These are phyloP conservation scores for Polyporus arcularius DNA, from an alignment of 768 basidiomycete species.

Conservation along the genomic window DNA sequence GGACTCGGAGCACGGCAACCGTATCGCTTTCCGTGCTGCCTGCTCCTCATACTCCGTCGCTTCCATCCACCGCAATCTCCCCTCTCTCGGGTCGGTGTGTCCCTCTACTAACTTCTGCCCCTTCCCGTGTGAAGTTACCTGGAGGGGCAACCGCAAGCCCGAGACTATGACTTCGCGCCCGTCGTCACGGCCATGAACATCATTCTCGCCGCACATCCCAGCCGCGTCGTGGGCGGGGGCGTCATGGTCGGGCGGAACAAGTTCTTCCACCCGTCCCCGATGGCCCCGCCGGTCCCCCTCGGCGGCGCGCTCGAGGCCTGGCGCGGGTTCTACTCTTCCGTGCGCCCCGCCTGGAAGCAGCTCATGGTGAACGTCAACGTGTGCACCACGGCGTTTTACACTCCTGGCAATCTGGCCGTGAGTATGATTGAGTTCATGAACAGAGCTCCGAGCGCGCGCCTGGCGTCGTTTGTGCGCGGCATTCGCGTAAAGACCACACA, in stretches of 20 bases:
- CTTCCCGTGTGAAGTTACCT: constrained; percentile 39
- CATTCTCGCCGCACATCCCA: constrained; percentile 46
- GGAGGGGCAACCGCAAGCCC: constrained; percentile 42
- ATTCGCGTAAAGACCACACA: constrained; percentile 68
- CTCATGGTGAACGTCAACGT: constrained; percentile 57
- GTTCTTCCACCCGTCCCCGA: constrained; percentile 48
- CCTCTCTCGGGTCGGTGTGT: constrained; percentile 4
- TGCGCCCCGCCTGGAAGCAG: constrained; percentile 42
- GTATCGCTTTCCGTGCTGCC: constrained; percentile 9
- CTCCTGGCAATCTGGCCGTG: constrained; percentile 43
- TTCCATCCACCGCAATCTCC: not conserved
- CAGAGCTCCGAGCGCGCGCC: constrained; percentile 59
- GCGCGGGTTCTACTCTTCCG: constrained; percentile 52
- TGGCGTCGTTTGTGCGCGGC: constrained; percentile 62
- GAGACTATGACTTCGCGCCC: constrained; percentile 47
- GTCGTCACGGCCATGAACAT: constrained; percentile 53
- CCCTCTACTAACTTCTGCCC: constrained; percentile 11
- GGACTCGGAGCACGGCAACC: constrained; percentile 13
- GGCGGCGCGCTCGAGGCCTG: constrained; percentile 59
- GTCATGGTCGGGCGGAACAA: constrained; percentile 53
- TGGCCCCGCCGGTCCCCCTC: constrained; percentile 29
- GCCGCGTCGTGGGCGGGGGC: constrained; percentile 42
- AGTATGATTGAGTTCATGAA: constrained; percentile 44
- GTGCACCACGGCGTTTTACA: constrained; percentile 53
- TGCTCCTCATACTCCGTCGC: constrained; percentile 5